Conservation (phyloP, 345 rosid genomes). For the Eucalyptus regnans region DNA sequence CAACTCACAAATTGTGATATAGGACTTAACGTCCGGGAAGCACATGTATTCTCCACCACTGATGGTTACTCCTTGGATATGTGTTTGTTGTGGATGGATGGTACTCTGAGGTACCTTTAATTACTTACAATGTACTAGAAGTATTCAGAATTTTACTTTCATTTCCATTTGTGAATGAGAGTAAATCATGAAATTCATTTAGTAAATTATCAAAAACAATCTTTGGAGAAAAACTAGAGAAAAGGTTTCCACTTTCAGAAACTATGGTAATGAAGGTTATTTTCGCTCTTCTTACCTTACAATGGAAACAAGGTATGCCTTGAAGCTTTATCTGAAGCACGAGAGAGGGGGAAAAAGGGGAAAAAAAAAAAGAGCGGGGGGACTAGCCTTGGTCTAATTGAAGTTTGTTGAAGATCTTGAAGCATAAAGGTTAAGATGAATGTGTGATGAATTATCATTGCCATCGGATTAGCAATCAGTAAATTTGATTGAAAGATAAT, state of each 20-base stretch:
- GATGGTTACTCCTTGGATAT: constrained; percentile 73
- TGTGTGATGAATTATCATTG: background rate
- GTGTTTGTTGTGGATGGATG: constrained; percentile 81
- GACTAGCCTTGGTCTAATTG: background rate
- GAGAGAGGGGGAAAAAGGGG: background rate
- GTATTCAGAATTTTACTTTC: background rate
- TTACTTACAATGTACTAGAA: background rate
- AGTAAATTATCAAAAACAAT: background rate
- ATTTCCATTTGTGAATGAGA: background rate
- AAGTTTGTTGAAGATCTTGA: background rate
- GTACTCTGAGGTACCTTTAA: constrained; percentile 36
- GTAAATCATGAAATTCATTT: background rate
- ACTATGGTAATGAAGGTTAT: background rate
- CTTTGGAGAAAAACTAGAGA: background rate
- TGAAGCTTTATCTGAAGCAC: background rate
- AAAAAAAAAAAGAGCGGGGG: fast-evolving
- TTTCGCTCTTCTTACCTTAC: background rate
- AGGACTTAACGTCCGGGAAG: constrained; percentile 73
- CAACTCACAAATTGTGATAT: constrained; percentile 9
- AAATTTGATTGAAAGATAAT: background rate
- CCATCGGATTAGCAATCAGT: background rate
- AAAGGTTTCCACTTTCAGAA: background rate
- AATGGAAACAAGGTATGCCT: background rate
- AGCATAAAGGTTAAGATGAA: background rate
- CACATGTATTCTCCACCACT: constrained; percentile 69